Base-by-base conservation (phyloP, 1,284 basidiomycete genomes). In the Rhizoctonia solani region DNA sequence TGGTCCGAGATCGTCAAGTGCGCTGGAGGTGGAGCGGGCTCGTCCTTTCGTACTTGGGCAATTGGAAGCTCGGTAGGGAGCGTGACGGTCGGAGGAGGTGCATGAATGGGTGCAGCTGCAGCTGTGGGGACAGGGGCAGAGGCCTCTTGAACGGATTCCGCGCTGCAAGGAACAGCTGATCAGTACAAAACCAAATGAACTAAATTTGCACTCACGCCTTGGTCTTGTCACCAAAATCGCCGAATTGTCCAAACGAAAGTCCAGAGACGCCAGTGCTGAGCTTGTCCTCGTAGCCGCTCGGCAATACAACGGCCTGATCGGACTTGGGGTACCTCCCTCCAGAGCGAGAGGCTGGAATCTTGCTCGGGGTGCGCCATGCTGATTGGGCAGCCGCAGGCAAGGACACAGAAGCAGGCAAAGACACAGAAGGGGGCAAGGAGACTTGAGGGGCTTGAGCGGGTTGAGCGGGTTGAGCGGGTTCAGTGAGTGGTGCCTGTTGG, bases 11-110 rank as follows among this genome's bases (percentile, higher is more conserved):
- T 61, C n/a, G 27, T 61, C 16, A 61, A 16, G 29, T 61, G 58
- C 69, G 73, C 79, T 58, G 74, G 77, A 58, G 69, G 76, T 46
- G 75, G 74, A 66, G 68, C 76, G 65, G 71, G 77, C 44, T 37
- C 41, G 46, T 23, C 32, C 32, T 52, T 21, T 61, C 58, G 23
- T 39, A 30, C 37, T 8, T 8, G 9, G 37, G 37, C n/a, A 19
- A 39, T 39, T 16, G 44, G 44, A 19, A 19, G 44, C n/a, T 46
- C 44, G 44, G 44, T 9, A 8, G 37, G 37, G 37, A 39, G 8
- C 37, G 37, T 11, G 13, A 61, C 56, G 16, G 74, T 69, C 11
- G 72, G 68, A 4, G 72, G 50, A 16, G 70, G 66, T 1, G 69
- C 69, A n/a, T n/a, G n/a, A n/a, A n/a, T n/a, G n/a, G n/a, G n/a